A percentile compares a stretch with the other conserved stretches of the same genome.
Evolutionary conservation across 768 basidiomycete genomes (phyloP).

Genomic region (Phanerochaete sordida): DNA sequence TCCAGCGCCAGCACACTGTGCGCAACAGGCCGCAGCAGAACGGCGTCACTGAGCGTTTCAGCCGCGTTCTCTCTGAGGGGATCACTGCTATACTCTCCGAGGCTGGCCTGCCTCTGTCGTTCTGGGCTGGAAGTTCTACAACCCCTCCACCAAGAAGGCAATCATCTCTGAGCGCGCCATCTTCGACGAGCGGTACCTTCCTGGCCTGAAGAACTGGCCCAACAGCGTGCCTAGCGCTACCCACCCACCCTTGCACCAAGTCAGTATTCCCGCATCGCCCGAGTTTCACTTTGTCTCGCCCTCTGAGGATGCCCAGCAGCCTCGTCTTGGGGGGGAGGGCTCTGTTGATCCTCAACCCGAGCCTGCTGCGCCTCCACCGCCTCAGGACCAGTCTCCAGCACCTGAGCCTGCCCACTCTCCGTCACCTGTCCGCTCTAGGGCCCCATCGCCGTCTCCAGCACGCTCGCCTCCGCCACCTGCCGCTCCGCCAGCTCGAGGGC

Average conservation of each 20-base stretch:
- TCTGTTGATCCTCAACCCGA: background rate
- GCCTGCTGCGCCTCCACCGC: background rate
- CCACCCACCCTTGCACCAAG: background rate
- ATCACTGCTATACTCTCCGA: conserved; percentile 30
- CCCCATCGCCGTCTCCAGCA: background rate
- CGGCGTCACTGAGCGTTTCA: conserved; percentile 37
- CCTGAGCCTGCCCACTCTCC: background rate
- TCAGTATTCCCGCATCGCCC: background rate
- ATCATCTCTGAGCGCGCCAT: background rate
- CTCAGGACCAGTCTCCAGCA: background rate
- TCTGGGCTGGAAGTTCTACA: conserved; percentile 2
- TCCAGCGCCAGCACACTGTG: conserved; percentile 20
- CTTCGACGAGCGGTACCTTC: background rate
- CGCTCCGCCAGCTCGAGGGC: too few species aligned
- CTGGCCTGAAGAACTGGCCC: background rate
- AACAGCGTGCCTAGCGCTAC: background rate
- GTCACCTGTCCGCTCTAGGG: background rate
- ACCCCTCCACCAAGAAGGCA: background rate
- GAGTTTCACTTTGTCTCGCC: background rate
- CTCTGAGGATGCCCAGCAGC: background rate
- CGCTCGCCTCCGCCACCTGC: too few species aligned
- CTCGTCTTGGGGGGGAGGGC: background rate
- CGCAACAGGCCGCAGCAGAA: conserved; percentile 36
- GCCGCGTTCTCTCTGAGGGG: conserved; percentile 32
- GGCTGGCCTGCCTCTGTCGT: conserved; percentile 1